Evolutionary conservation across 345 rosid species (phyloP), one percentile per base, ranked within the genome.

Genomic region (Hibiscus trionum): DNA sequence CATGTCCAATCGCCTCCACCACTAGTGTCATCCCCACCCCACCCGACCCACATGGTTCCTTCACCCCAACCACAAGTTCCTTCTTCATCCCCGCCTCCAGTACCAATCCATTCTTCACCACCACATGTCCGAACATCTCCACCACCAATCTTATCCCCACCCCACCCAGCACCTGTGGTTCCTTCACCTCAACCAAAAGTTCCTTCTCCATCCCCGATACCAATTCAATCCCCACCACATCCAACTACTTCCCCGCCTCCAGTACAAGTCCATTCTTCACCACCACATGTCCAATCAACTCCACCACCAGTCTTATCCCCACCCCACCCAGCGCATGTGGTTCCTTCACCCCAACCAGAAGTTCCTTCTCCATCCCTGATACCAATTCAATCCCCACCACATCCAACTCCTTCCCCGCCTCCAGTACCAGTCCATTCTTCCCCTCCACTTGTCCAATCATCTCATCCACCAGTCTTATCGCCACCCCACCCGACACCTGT

Each of bases 21-120:
- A 14, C 53, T n/a, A 5, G 79, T 80, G 0, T 62, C 21, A 35
- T 55, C 81, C 0, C 78, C 77, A 5, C 84, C 85, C 0, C 81
- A 82, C 21, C 81, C 71, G 0, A 61, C 69, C 0, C 0, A 66
- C 0, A 0, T 75, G 0, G 7, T 19, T 1, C 69, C 59, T 7
- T 16, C 82, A 21, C 29, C 76, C 0, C 61, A 12, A 7, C 47
- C 76, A 31, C 5, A 3, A 11, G 11, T 2, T 5, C 37, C 0
- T 4, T 50, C 19, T 0, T 9, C 56, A 50, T 0, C 56, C 2
- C 53, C 52, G 12, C 52, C 52, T 11, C 17, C 53, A 12, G 37
- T 35, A 35, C 17, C 17, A 64, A 59, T 72, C 0, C 1, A 61
- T 1, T 12, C 52, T 1, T 12, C 24, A 21, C 24, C 24, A 21